Evolutionary conservation across 805 yeast species (phyloP).

Genomic region (Candida anglica): DNA sequence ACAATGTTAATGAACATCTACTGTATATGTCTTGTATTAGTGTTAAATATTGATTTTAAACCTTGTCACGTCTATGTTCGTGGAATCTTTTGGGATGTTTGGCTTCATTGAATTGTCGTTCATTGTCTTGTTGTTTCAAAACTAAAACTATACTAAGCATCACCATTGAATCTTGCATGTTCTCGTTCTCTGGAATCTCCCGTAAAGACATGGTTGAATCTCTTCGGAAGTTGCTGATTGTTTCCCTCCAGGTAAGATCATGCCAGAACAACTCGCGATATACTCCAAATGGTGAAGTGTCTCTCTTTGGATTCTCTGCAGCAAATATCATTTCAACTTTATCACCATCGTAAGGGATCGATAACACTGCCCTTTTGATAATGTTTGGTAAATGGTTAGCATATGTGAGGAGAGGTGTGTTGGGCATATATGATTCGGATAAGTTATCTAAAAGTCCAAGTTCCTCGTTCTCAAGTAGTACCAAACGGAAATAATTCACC

Average conservation of each 20-base stretch:
- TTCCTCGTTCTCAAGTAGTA: conserved; percentile 7
- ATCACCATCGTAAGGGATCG: not conserved
- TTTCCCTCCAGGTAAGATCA: conserved; percentile 1
- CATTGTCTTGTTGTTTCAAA: conserved; percentile 7
- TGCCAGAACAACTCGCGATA: conserved; percentile 1
- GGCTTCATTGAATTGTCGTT: no score
- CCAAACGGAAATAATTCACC: conserved; percentile 5
- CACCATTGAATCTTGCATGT: conserved; percentile 5
- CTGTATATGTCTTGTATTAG: no score
- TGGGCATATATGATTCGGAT: conserved; percentile 4
- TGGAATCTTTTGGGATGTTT: no score
- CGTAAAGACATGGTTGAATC: conserved; percentile 4
- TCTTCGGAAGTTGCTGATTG: conserved; percentile 1
- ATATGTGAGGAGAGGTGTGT: conserved; percentile 1
- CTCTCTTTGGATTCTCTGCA: conserved; percentile 2
- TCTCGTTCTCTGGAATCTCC: not conserved
- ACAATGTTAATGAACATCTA: no score
- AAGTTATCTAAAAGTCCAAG: conserved; percentile 6
- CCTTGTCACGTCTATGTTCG: no score
- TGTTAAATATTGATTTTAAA: no score
- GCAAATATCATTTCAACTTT: conserved; percentile 2
- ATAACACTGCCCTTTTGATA: not conserved
- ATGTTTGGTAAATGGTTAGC: not conserved
- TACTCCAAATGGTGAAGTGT: not conserved
- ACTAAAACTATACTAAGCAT: conserved; percentile 7